These are phyloP conservation scores for Laburnicola sp. DNA, from an alignment of 2,329 filamentous ascomycete genomes.

Conservation along the genomic window DNA sequence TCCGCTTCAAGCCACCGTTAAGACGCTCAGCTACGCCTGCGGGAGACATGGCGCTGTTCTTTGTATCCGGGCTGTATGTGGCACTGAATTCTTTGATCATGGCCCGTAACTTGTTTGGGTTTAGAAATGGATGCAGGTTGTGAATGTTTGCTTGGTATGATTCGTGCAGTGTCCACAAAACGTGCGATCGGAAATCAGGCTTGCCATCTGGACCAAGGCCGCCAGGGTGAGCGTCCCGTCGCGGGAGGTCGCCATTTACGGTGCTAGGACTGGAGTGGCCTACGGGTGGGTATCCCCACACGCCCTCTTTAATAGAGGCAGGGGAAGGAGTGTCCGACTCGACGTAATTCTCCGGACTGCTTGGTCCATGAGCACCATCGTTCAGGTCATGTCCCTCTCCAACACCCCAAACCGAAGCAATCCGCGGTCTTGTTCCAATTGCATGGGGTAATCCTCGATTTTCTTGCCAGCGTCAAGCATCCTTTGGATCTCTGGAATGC, in stretches of 20 bases:
- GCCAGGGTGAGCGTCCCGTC: slow-evolving; percentile 48
- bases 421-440: slow-evolving; percentile 73
- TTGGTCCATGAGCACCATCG: slow-evolving; percentile 47
- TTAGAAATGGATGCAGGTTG: slow-evolving; percentile 66
- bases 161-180: slow-evolving; percentile 54
- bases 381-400: slow-evolving; percentile 72
- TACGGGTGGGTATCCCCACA: slow-evolving; percentile 55
- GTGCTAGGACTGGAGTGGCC: slow-evolving; percentile 42
- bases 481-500: slow-evolving; percentile 53
- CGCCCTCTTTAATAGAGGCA: slow-evolving; percentile 49
- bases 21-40: slow-evolving; percentile 23
- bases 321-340: slow-evolving; percentile 47
- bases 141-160: slow-evolving; percentile 65
- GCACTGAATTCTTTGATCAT: slow-evolving; percentile 56
- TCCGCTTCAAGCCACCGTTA: slow-evolving; percentile 39
- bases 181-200: slow-evolving; percentile 57
- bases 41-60: slow-evolving; percentile 28
- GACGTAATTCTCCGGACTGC: slow-evolving; percentile 40
- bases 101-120: slow-evolving; percentile 55
- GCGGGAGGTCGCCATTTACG: slow-evolving; percentile 24
- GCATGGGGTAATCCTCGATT: slow-evolving; percentile 68
- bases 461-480: slow-evolving; percentile 70
- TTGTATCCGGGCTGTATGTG: slow-evolving; percentile 40
- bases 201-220: slow-evolving; percentile 58
- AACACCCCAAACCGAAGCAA: slow-evolving; percentile 75